Percentiles rank a stretch among this genome's conserved stretches.
Conservation (phyloP, 805 yeast species). For the Starmerella scarabaei region DNA sequence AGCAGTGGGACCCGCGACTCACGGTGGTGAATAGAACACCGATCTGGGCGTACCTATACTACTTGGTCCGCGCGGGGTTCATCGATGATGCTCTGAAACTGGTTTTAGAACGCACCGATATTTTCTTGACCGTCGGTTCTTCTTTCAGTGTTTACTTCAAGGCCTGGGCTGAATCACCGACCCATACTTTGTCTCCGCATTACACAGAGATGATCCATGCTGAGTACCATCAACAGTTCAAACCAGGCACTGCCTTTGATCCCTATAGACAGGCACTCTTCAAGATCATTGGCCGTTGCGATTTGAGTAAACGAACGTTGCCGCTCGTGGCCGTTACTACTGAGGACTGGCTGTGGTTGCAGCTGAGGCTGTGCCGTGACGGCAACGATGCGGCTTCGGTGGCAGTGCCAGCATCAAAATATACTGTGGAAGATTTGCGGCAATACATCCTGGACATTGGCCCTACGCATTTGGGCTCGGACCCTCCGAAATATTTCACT, state of each 20-base stretch:
- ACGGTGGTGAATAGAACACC: conserved; percentile 71
- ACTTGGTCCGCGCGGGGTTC: conserved; percentile 73
- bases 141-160: conserved; percentile 69
- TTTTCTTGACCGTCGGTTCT: conserved; percentile 73
- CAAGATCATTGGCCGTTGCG: conserved; percentile 85
- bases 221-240: conserved; percentile 77
- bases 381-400: conserved; percentile 22
- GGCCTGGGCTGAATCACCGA: conserved; percentile 47
- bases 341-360: conserved; percentile 97
- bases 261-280: conserved; percentile 84
- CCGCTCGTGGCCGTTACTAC: conserved; percentile 61
- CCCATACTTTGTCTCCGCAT: conserved; percentile 48
- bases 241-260: conserved; percentile 54
- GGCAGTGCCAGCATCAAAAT: conserved; percentile 29
- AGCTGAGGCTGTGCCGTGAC: conserved; percentile 62
- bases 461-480: conserved; percentile 49
- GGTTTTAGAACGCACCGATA: conserved; percentile 47
- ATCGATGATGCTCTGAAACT: conserved; percentile 63
- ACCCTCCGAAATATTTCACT: conserved; percentile 61
- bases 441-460: conserved; percentile 60
- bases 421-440: conserved; percentile 63
- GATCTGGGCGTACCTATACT: conserved; percentile 87
- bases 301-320: conserved; percentile 46
- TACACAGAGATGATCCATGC: conserved; percentile 54
- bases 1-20: conserved; percentile 41